A percentile compares a stretch with the other conserved stretches of the same genome.
These are phyloP conservation scores for Teratosphaeriaceae sp. DNA, from an alignment of 2,329 filamentous ascomycete species.

Conservation along the genomic window DNA sequence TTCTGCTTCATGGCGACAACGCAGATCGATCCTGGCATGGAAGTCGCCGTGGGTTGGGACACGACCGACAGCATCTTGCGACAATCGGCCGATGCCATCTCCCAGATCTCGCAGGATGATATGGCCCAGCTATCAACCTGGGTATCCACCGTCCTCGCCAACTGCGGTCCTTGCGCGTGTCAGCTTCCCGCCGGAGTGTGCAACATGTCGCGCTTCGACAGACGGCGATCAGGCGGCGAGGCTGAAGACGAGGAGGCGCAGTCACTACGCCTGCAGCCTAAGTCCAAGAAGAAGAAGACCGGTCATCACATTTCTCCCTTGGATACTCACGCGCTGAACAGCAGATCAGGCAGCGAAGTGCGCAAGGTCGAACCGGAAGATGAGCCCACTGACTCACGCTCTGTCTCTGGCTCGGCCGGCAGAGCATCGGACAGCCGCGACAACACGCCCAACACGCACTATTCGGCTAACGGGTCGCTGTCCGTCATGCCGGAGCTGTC, in stretches of 20 bases:
- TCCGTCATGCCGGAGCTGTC: constrained; percentile 46
- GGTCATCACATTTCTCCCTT: constrained; percentile 46
- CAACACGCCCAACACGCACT: constrained; percentile 51
- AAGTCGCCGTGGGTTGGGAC: constrained; percentile 60
- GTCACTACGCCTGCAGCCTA: constrained; percentile 30
- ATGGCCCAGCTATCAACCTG: constrained; percentile 47
- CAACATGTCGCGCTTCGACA: constrained; percentile 29
- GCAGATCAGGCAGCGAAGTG: constrained; percentile 54
- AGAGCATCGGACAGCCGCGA: constrained; percentile 54
- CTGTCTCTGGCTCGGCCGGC: constrained; percentile 50
- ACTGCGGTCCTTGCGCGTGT: constrained; percentile 76
- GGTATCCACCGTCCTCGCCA: constrained; percentile 64
- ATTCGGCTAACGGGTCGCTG: constrained; percentile 38
- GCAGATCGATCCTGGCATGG: constrained; percentile 64
- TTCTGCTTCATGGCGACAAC: constrained; percentile 88
- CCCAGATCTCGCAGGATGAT: constrained; percentile 16
- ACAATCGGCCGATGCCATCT: constrained; percentile 2
- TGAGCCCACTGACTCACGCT: constrained; percentile 52
- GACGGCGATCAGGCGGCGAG: constrained; percentile 14
- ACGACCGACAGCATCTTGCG: constrained; percentile 26
- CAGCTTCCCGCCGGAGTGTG: constrained; percentile 37
- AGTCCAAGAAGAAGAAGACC: constrained; percentile 44
- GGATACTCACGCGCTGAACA: constrained; percentile 49
- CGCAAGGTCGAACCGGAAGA: constrained; percentile 45
- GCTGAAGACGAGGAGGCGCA: constrained; percentile 12